Conservation (phyloP, 495 filamentous ascomycete genomes). For the Usnea hakonensis region DNA sequence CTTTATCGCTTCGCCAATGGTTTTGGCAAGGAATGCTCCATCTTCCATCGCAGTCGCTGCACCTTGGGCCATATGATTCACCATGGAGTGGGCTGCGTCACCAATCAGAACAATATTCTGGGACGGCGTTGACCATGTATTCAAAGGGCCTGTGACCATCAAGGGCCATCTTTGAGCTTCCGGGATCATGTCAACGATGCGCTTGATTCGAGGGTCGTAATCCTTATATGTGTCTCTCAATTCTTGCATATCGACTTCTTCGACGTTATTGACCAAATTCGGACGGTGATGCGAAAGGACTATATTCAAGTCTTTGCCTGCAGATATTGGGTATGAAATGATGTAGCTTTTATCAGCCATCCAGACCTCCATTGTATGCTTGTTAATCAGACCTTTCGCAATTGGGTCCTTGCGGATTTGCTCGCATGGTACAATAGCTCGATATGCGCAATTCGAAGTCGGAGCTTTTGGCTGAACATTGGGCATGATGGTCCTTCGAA, state of each 20-base stretch:
- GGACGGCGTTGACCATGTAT: constrained; percentile 14
- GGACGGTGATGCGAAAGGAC: constrained; percentile 40
- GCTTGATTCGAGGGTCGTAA: constrained; percentile 36
- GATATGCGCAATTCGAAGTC: constrained; percentile 36
- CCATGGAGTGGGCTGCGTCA: constrained; percentile 12
- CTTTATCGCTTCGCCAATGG: constrained; percentile 22
- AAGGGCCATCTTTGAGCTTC: constrained; percentile 30
- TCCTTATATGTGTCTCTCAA: constrained; percentile 25
- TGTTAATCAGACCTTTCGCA: constrained; percentile 31
- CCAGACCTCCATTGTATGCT: constrained; percentile 40
- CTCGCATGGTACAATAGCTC: constrained; percentile 35
- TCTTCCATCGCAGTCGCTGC: constrained; percentile 26
- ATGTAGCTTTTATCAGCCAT: constrained; percentile 37
- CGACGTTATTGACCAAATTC: constrained; percentile 24
- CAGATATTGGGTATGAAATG: constrained; percentile 45
- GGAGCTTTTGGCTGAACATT: constrained; percentile 31
- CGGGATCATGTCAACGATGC: constrained; percentile 32
- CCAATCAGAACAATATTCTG: constrained; percentile 18
- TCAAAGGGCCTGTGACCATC: constrained; percentile 17
- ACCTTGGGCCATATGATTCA: constrained; percentile 23
- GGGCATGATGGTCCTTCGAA: constrained; percentile 33
- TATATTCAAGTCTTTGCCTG: constrained; percentile 43
- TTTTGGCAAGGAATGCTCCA: constrained; percentile 28
- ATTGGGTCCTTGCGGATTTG: constrained; percentile 34
- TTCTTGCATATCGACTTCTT: constrained; percentile 31